Percentiles rank a stretch among this genome's conserved stretches.
phyloP scores from a whole-genome alignment of 805 yeast species.

The Isabelozyma gotoi region DNA sequence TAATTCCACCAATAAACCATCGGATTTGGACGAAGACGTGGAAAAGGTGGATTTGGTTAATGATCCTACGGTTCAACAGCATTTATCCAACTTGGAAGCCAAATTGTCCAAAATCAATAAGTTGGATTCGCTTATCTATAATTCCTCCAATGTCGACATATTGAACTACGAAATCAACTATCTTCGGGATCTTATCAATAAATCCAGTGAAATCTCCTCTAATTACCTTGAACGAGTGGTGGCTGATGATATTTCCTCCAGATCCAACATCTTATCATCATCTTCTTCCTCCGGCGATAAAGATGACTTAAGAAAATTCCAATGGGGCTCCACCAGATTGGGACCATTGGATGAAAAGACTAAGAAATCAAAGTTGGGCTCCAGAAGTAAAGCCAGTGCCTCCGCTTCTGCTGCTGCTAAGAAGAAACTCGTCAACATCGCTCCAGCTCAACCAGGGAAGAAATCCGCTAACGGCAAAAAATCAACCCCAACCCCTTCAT shows the following conservation, averaged over 20 bases:
- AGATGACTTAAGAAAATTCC: constrained; percentile 24
- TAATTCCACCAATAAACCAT: background rate
- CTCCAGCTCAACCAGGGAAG: constrained; percentile 7
- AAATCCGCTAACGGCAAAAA: background rate
- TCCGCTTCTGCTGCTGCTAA: background rate
- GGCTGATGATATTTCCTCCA: constrained; percentile 31
- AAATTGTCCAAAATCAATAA: constrained; percentile 10
- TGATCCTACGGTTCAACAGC: background rate
- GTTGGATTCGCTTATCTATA: constrained; percentile 12
- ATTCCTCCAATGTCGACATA: constrained; percentile 14
- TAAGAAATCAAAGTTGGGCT: background rate
- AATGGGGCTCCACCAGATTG: constrained; percentile 27
- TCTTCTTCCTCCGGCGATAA: constrained; percentile 22
- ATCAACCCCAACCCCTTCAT: background rate
- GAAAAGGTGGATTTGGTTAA: background rate
- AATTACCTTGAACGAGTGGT: constrained; percentile 37
- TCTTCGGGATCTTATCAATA: constrained; percentile 12
- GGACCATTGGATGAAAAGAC: constrained; percentile 1
- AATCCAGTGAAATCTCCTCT: constrained; percentile 22
- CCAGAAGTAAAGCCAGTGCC: background rate
- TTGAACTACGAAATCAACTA: constrained; percentile 16
- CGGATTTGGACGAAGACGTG: background rate
- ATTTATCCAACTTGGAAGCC: constrained; percentile 11
- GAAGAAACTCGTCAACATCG: constrained; percentile 1
- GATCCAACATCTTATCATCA: constrained; percentile 17